Evolutionary conservation across 1,284 basidiomycete species (phyloP), one percentile per base, ranked within the genome.

Genomic region (Neonothopanus nambi): DNA sequence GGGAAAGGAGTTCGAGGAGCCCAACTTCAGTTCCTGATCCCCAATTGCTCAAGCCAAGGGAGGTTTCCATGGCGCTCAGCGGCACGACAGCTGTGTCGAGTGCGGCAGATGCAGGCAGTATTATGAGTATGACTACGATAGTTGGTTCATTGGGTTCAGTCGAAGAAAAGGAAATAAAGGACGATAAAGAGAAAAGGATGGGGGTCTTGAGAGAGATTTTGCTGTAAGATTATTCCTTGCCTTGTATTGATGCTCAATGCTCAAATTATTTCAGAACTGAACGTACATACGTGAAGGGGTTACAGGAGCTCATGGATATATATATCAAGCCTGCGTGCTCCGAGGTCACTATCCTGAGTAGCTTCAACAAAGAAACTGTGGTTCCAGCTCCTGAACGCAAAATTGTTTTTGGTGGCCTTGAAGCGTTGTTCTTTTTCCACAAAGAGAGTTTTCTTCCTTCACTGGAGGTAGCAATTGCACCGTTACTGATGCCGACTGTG

Each of bases 271-370:
- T 38, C 63, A 93, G 90, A 63, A 98, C 96, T 39, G 96, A 99
- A 70, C 82, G 92, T 58, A 95, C 95, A 1, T 99, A 99, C 69
- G 93, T 98, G 54, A 90, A 90, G 61, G 91, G 93, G 12, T 73
- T 99, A 20, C 86, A 91, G 66, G 96, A 98, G 70, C 81, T 99
- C 23, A 86, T 95, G 48, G 91, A 95, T 55, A 97, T 99, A 57
- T 99, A 99, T 67, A 91, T 99, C 70, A 87, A 84, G 63, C 93
- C 94, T 35, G 89, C 91, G 3, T 76, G 81, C n/a, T 80, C 82
- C 36, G 77, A 87, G 2, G 82, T 89, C 52, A 86, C 84, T 54
- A 75, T 87, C 36, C 77, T 91, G 28, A 81, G 83, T 51, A 77
- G 84, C 12, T 82, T 85, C n/a, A 77, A 73, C 57, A 91, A 86